Evolutionary conservation across 2,329 filamentous ascomycete genomes (phyloP).

Genomic region (Plenodomus lindquistii): DNA sequence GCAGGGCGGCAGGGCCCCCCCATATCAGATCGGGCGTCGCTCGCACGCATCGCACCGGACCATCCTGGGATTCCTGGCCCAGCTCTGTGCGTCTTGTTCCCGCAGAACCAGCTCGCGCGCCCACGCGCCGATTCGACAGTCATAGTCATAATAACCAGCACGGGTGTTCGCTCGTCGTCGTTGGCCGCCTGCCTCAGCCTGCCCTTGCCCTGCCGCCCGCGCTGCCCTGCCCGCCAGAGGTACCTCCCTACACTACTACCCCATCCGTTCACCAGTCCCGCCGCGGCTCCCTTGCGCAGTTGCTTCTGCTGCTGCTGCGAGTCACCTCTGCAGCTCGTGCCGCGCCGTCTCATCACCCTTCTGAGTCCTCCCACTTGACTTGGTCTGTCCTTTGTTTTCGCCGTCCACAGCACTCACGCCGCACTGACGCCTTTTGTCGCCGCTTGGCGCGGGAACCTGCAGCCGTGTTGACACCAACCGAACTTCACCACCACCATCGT

Average conservation of each 20-base stretch:
- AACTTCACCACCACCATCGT: background rate
- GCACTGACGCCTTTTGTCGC: background rate
- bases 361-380: too few relatives aligned
- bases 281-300: background rate
- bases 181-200: background rate
- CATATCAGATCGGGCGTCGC: slow-evolving; percentile 20
- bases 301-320: background rate
- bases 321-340: background rate
- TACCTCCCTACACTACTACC: background rate
- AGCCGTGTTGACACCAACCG: background rate
- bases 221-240: background rate
- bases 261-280: background rate
- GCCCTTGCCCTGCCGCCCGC: too few relatives aligned
- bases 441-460: background rate
- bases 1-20: slow-evolving; percentile 7
- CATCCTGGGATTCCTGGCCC: background rate
- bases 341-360: background rate
- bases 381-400: too few relatives aligned
- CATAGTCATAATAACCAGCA: background rate
- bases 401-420: background rate
- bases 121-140: slow-evolving; percentile 13
- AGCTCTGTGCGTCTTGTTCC: background rate
- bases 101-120: background rate
- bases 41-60: slow-evolving; percentile 2
- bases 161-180: background rate